A percentile compares a stretch with the other conserved stretches of the same genome.
Conservation (phyloP, 2,329 filamentous ascomycete genomes). For the Akanthomyces dipterigenus region DNA sequence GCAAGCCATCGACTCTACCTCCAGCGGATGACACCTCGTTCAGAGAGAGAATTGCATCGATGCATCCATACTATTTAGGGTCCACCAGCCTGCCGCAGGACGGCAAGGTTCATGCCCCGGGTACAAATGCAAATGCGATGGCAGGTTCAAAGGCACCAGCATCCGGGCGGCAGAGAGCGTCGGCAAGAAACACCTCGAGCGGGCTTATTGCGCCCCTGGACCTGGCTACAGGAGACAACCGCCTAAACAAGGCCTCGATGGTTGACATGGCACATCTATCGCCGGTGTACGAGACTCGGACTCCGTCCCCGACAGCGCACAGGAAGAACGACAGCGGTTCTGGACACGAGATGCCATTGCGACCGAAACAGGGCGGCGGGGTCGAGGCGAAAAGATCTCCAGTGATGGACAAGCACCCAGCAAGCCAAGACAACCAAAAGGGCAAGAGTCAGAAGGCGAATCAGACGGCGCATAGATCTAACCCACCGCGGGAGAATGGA, state of each 20-base stretch:
- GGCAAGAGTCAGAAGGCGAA: slow-evolving; percentile 29
- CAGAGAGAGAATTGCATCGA: slow-evolving; percentile 34
- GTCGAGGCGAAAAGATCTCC: slow-evolving; percentile 20
- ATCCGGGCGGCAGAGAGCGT: slow-evolving; percentile 26
- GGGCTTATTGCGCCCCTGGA: slow-evolving; percentile 49
- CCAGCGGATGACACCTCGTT: slow-evolving; percentile 33
- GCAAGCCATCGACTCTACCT: slow-evolving; percentile 14
- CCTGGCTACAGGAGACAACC: slow-evolving; percentile 42
- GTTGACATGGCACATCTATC: slow-evolving; percentile 52
- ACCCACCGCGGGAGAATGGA: slow-evolving; percentile 38
- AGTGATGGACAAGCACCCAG: slow-evolving; percentile 17
- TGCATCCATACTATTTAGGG: slow-evolving; percentile 27
- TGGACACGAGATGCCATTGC: neutral
- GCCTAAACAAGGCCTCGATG: slow-evolving; percentile 27
- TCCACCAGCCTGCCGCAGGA: slow-evolving; percentile 25
- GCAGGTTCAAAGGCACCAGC: slow-evolving; percentile 26
- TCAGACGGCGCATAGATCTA: slow-evolving; percentile 17
- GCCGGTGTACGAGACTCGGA: slow-evolving; percentile 67
- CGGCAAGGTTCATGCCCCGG: slow-evolving; percentile 4
- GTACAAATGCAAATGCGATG: slow-evolving; percentile 17
- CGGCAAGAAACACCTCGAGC: slow-evolving; percentile 38
- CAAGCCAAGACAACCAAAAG: slow-evolving; percentile 10
- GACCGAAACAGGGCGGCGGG: neutral
- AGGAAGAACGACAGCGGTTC: slow-evolving; percentile 43
- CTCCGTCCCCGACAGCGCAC: slow-evolving; percentile 58